Conservation (phyloP, 805 yeast species). For the Nematodospora valgi region DNA sequence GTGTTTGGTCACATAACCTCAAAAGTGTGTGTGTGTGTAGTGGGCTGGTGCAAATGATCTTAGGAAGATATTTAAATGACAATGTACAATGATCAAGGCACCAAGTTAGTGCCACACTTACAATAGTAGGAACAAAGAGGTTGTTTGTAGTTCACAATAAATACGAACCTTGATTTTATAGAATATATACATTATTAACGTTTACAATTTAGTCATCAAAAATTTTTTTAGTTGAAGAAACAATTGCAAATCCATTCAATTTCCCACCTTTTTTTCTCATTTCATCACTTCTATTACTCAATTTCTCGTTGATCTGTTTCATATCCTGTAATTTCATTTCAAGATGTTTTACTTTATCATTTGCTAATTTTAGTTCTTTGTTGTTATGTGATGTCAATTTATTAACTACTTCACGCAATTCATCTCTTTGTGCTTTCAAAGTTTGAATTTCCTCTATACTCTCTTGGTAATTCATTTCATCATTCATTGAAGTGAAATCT, state of each 20-base stretch:
- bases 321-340: slow-evolving; percentile 29
- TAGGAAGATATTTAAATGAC: too few relatives aligned
- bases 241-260: slow-evolving; percentile 37
- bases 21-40: too few relatives aligned
- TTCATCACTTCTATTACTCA: slow-evolving; percentile 22
- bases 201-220: slow-evolving; percentile 13
- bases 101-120: too few relatives aligned
- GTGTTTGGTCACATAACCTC: not conserved
- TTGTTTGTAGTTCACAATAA: too few relatives aligned
- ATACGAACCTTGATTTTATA: not conserved
- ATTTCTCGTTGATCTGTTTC: slow-evolving; percentile 30
- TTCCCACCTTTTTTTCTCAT: slow-evolving; percentile 27
- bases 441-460: slow-evolving; percentile 16
- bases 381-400: slow-evolving; percentile 34
- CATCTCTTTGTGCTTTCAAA: slow-evolving; percentile 35
- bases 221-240: slow-evolving; percentile 27
- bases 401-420: slow-evolving; percentile 37
- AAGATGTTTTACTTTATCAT: slow-evolving; percentile 31
- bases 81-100: too few relatives aligned
- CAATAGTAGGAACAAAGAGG: too few relatives aligned
- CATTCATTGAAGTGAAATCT: not conserved
- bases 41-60: too few relatives aligned
- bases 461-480: slow-evolving; percentile 2
- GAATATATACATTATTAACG: not conserved
- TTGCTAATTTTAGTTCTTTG: slow-evolving; percentile 32